Base-by-base conservation (phyloP, 495 filamentous ascomycete genomes). In the Bathelium albidoporum region DNA sequence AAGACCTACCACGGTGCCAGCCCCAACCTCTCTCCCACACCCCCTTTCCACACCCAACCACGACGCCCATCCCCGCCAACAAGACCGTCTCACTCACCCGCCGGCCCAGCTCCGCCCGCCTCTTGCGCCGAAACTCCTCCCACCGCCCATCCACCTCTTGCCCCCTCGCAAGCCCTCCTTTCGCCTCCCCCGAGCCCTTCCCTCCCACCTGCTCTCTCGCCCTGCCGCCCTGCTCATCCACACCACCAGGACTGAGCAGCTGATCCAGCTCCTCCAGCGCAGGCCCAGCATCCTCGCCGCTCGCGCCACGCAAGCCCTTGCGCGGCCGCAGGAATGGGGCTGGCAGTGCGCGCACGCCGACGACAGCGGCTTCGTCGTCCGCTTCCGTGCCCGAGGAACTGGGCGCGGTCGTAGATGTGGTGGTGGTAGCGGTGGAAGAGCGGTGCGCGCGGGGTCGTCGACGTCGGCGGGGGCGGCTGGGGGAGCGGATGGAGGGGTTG, bases 331-430 rank as follows among this genome's bases (percentile, higher is more conserved):
- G 62, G 29, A 82, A 86, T 1, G 91, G 88, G 0, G 90, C 88
- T 1, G 91, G 91, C 32, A 96, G 73, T 3, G 90, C 89, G 70
- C 86, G 89, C 66, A 95, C 79, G 65, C 91, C 83, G 10, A 75
- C 73, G 1, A 79, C 83, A 12, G 65, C 36, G 53, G 80, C 82
- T 71, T 96, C 91, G 78, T 96, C 91, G 69, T 96, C 89, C 18
- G 91, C 89, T 69, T 97, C 91, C 12, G 90, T 95, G 55, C 91
- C 91, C 70, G 90, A 94, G 60, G 96, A 90, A 74, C 90, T 94
- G 14, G 82, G 80, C 7, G 84, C 81, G 4, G 80, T 78, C n/a
- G 81, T 80, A 43, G 64, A 61, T 67, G 36, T 18, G 36, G 36
- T 41, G 44, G 44, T 49, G 11, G 44, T 49, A 20, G 44, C 5